phyloP scores from a whole-genome alignment of 768 basidiomycete species.

The Podaxis sp. region DNA sequence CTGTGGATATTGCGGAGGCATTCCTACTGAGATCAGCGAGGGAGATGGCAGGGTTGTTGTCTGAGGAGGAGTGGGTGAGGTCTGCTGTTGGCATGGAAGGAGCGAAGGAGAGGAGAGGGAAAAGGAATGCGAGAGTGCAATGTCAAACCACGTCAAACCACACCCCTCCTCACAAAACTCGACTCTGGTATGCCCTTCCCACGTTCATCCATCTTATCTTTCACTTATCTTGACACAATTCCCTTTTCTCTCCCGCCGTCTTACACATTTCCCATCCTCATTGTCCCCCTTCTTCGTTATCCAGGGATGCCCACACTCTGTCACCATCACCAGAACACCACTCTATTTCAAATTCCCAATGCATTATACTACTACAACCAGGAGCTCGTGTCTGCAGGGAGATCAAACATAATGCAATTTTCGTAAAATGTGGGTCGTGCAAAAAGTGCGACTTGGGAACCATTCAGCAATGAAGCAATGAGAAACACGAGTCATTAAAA shows the following conservation, averaged over 20 bases:
- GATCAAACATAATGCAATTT: not conserved
- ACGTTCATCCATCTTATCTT: not conserved
- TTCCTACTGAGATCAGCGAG: constrained; percentile 71
- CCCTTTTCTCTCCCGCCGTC: too few relatives aligned
- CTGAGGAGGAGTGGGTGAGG: not conserved
- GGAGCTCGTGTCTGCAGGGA: not conserved
- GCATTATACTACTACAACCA: not conserved
- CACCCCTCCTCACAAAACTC: not conserved
- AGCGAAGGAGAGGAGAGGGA: too few relatives aligned
- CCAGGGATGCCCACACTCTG: not conserved
- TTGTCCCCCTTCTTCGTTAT: not conserved
- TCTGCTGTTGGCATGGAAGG: not conserved
- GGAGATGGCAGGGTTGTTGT: constrained; percentile 1
- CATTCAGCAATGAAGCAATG: not conserved
- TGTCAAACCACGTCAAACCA: not conserved
- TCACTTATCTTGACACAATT: not conserved
- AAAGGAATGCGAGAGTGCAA: too few relatives aligned
- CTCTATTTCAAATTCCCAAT: not conserved
- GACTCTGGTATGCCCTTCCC: not conserved
- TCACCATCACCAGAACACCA: not conserved
- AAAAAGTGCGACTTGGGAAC: not conserved
- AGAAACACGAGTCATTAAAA: not conserved
- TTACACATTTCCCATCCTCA: not conserved
- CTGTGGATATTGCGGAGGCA: constrained; percentile 71
- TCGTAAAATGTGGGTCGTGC: not conserved